Evolutionary conservation across 2,329 filamentous ascomycete species (phyloP).

Genomic region (Colletotrichum eleusines): DNA sequence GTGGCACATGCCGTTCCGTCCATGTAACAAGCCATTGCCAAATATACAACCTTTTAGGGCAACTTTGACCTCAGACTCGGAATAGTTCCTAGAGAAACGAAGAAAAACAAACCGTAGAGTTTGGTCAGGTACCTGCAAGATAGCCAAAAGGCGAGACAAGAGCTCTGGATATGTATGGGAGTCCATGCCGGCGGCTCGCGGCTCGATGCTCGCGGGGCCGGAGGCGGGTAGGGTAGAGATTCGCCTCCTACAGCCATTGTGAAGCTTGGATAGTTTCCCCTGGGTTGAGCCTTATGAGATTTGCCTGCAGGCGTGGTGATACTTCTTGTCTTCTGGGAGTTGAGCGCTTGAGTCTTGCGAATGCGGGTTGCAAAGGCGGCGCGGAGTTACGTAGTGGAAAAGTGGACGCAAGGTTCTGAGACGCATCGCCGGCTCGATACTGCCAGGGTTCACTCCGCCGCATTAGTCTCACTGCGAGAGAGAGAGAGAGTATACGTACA

Average conservation of each 20-base stretch:
- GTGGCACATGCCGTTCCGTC: not conserved
- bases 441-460: not conserved
- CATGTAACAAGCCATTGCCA: not conserved
- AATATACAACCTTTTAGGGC: not conserved
- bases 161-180: not conserved
- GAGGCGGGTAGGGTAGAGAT: slow-evolving; percentile 9
- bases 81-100: not conserved
- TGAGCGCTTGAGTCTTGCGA: not conserved
- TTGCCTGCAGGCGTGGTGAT: not conserved
- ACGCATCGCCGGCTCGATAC: not conserved
- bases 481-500: not conserved
- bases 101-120: not conserved
- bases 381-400: slow-evolving; percentile 16
- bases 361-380: slow-evolving; percentile 5
- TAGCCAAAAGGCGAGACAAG: not conserved
- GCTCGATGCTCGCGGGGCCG: slow-evolving; percentile 4
- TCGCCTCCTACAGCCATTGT: not conserved
- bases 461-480: not conserved
- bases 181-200: slow-evolving; percentile 6
- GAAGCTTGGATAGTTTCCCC: not conserved
- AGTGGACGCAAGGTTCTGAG: slow-evolving; percentile 7
- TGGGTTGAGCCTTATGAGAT: not conserved
- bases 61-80: not conserved
- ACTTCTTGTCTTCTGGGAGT: not conserved
- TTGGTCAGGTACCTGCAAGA: not conserved